A percentile compares a stretch with the other conserved stretches of the same genome.
Conservation (phyloP, 1,139 yeast species). For the Lodderomyces pseudojiufengensis region DNA sequence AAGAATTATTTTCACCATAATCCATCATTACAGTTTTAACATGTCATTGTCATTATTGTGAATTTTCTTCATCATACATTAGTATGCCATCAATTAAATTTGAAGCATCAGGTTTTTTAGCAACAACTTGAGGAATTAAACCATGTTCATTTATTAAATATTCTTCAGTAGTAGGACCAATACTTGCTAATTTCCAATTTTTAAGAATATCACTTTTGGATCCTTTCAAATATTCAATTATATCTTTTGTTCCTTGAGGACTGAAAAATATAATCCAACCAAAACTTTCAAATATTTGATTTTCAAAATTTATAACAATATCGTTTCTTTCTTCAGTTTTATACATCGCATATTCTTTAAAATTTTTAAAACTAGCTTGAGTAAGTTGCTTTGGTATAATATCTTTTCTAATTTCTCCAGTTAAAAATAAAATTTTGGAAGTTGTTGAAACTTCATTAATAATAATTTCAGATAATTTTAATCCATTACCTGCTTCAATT, state of each 20-base stretch:
- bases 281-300: background rate
- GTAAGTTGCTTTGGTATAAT: constrained; percentile 64
- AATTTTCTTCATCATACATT: constrained; percentile 15
- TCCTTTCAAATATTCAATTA: constrained; percentile 44
- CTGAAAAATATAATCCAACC: constrained; percentile 85
- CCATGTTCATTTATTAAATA: constrained; percentile 48
- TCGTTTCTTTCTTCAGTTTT: constrained; percentile 54
- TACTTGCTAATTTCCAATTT: constrained; percentile 60
- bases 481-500: constrained; percentile 75
- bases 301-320: constrained; percentile 38
- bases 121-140: constrained; percentile 58
- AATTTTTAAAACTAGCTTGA: constrained; percentile 34
- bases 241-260: constrained; percentile 77
- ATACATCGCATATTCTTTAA: constrained; percentile 67
- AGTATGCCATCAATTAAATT: constrained; percentile 44
- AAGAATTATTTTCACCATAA: too few species aligned
- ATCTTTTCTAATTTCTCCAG: constrained; percentile 84
- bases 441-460: constrained; percentile 22
- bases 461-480: constrained; percentile 62
- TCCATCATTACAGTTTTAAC: too few species aligned
- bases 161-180: constrained; percentile 89
- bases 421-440: constrained; percentile 60
- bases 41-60: too few species aligned
- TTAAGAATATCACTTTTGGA: background rate
- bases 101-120: constrained; percentile 69